phyloP scores from a whole-genome alignment of 768 basidiomycete species.

The Mrakia frigida region DNA sequence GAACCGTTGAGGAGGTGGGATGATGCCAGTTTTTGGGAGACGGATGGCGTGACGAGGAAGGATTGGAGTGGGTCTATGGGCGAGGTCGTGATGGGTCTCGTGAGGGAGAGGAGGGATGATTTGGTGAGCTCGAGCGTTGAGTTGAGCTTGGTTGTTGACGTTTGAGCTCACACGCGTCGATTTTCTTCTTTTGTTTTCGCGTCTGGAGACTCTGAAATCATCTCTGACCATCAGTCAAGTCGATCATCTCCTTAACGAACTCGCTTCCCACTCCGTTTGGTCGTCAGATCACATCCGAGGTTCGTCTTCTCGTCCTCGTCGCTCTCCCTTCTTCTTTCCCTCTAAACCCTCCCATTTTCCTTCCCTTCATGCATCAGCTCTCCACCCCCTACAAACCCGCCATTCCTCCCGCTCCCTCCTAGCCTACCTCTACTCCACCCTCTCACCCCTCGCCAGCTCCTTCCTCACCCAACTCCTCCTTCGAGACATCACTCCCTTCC shows the following conservation, averaged over 20 bases:
- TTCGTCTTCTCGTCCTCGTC: conserved; percentile 40
- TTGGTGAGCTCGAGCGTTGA: conserved; percentile 42
- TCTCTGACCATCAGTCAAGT: conserved; percentile 51
- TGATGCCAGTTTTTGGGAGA: conserved; percentile 36
- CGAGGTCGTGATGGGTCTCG: conserved; percentile 53
- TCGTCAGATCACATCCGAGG: conserved; percentile 47
- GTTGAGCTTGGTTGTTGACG: neutral
- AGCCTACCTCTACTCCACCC: conserved; percentile 54
- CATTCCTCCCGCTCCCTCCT: conserved; percentile 46
- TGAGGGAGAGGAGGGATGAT: conserved; percentile 45
- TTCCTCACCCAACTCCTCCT: conserved; percentile 81
- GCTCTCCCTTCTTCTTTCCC: conserved; percentile 41
- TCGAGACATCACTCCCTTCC: conserved; percentile 72
- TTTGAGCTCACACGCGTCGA: neutral
- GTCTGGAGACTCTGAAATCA: conserved; percentile 24
- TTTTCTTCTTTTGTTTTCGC: neutral
- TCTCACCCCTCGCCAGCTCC: conserved; percentile 61
- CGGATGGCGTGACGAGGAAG: conserved; percentile 48
- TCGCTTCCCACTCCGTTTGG: conserved; percentile 61
- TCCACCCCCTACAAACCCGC: neutral
- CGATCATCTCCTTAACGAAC: conserved; percentile 64
- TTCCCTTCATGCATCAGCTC: neutral
- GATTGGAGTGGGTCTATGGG: conserved; percentile 63
- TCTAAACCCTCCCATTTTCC: too few species aligned
- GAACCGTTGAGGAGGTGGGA: conserved; percentile 43